phyloP scores from a whole-genome alignment of 2,329 filamentous ascomycete species.

The Grosmannia huntii region DNA sequence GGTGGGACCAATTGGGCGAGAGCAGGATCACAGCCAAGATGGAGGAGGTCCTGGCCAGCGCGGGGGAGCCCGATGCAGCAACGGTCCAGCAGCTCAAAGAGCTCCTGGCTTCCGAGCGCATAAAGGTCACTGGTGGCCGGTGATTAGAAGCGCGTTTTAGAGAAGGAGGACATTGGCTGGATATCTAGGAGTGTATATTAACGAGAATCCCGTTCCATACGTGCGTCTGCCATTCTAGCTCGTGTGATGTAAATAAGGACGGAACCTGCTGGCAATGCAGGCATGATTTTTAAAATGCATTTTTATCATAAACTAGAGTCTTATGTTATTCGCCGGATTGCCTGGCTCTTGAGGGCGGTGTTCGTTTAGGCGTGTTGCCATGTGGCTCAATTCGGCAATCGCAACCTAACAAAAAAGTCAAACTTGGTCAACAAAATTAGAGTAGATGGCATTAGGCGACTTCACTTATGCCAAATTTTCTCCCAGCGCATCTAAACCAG shows the following conservation, averaged over 20 bases:
- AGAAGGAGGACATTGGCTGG: neutral
- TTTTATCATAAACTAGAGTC: neutral
- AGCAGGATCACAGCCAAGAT: slow-evolving; percentile 38
- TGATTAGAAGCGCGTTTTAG: neutral
- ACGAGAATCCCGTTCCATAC: neutral
- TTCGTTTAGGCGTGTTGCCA: neutral
- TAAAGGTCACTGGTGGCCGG: slow-evolving; percentile 17
- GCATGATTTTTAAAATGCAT: no score
- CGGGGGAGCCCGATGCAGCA: slow-evolving; percentile 15
- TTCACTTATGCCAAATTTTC: neutral
- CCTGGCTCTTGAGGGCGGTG: neutral
- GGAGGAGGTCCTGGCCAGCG: slow-evolving; percentile 37
- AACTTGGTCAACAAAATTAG: neutral
- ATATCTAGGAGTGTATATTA: neutral
- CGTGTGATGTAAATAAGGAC: neutral
- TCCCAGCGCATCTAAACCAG: neutral
- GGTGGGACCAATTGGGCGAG: slow-evolving; percentile 44
- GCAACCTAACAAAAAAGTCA: neutral
- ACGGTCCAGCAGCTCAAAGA: slow-evolving; percentile 40
- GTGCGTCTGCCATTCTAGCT: neutral
- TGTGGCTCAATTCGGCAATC: neutral
- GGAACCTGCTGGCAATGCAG: neutral
- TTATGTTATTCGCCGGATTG: neutral
- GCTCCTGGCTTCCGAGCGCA: slow-evolving; percentile 8
- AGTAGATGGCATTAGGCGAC: neutral